Evolutionary conservation across 345 rosid species (phyloP).

Genomic region (Nephelium lappaceum): DNA sequence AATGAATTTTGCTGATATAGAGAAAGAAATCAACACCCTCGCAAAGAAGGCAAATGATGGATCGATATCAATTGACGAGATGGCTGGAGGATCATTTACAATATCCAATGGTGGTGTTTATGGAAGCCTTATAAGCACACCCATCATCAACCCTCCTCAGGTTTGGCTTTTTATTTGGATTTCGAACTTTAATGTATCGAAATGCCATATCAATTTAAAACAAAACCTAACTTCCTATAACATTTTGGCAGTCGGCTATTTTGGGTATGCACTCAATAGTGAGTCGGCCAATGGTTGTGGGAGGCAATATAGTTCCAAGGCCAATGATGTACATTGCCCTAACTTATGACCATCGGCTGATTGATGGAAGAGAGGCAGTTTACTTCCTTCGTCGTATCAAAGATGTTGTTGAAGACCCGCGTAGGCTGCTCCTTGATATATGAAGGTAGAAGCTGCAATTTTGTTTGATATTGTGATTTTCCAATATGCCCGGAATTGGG

Average conservation of each 20-base stretch:
- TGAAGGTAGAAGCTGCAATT: constrained; percentile 25
- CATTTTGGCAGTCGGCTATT: constrained; percentile 69
- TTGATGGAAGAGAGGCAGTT: constrained; percentile 95
- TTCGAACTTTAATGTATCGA: background rate
- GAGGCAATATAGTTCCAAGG: constrained; percentile 74
- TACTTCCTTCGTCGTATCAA: constrained; percentile 85
- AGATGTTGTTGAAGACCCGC: constrained; percentile 90
- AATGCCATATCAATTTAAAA: background rate
- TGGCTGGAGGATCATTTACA: constrained; percentile 99
- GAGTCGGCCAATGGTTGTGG: constrained; percentile 81
- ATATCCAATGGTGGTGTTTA: constrained; percentile 88
- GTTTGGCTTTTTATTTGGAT: constrained; percentile 30
- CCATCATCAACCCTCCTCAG: constrained; percentile 99
- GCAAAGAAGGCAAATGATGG: constrained; percentile 97
- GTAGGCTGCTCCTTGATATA: constrained; percentile 77
- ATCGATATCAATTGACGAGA: constrained; percentile 91
- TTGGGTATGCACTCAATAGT: constrained; percentile 93
- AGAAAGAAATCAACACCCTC: constrained; percentile 85
- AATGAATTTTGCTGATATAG: constrained; percentile 91
- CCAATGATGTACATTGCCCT: constrained; percentile 94
- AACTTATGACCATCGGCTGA: constrained; percentile 86
- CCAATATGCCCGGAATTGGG: constrained; percentile 6
- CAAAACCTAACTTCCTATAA: background rate
- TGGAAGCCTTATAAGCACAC: constrained; percentile 97
- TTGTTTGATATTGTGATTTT: constrained; percentile 11